Evolutionary conservation across 164 flowering plant species (phyloP).

Genomic region (Dillenia suffruticosa): DNA sequence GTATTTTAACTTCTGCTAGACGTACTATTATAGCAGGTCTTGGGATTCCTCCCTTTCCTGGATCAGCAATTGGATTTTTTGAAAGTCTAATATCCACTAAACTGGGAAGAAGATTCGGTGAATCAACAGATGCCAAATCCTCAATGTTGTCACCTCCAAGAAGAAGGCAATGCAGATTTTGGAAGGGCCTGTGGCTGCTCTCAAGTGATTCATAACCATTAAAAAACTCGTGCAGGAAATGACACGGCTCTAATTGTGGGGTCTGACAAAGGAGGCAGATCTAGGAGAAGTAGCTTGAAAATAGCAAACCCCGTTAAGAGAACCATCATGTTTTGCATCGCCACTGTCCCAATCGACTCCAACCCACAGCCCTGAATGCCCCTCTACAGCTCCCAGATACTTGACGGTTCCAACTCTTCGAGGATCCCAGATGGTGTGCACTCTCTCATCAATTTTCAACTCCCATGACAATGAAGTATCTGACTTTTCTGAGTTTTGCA

Average conservation of each 20-base stretch:
- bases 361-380: constrained; percentile 71
- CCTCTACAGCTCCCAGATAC: constrained; percentile 76
- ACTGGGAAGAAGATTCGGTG: constrained; percentile 62
- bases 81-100: constrained; percentile 78
- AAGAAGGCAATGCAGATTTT: constrained; percentile 73
- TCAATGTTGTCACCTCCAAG: constrained; percentile 73
- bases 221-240: constrained; percentile 27
- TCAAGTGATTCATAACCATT: constrained; percentile 20
- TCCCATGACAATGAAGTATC: background rate
- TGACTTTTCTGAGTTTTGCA: too few species aligned
- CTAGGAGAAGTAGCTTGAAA: constrained; percentile 48
- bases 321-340: constrained; percentile 88
- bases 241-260: constrained; percentile 55
- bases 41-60: constrained; percentile 68
- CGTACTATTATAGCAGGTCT: constrained; percentile 81
- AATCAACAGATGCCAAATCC: constrained; percentile 65
- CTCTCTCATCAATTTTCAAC: constrained; percentile 65
- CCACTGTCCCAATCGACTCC: constrained; percentile 95
- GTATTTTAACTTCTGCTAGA: constrained; percentile 61
- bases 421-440: constrained; percentile 49
- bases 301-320: constrained; percentile 60
- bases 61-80: constrained; percentile 84
- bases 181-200: constrained; percentile 41
- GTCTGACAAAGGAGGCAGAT: constrained; percentile 77
- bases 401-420: constrained; percentile 68